Base-by-base conservation (phyloP, 164 flowering plant genomes). In the Sextonia rubra region DNA sequence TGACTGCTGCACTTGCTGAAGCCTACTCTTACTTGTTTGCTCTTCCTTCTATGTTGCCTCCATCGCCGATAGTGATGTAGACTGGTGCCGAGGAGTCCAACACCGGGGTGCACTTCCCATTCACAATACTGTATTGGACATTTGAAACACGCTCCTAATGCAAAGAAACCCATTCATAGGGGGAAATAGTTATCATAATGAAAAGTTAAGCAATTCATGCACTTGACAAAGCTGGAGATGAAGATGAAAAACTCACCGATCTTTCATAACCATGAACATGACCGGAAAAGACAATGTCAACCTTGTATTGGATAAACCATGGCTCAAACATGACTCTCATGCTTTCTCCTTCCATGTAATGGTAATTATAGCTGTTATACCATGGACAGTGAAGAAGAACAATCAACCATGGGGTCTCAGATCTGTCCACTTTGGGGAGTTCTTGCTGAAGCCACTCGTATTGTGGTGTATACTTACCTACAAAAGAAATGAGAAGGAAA, bases 261-360 rank as follows among this genome's bases (percentile, higher is more conserved):
- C 98, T 72, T 81, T 91, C 98, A 55, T 91, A 91, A 66, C 94
- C 97, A 73, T 93, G 98, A 48, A 93, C 98, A 81, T 91, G 98
- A 58, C 98, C 96, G 22, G 98, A 87, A 81, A 91, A 91, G 30
- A 92, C 87, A 14, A 88, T 83, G 72, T 93, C 98, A 27, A 93
- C 97, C 69, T 87, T 92, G 84, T 88, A 78, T 74, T 87, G 22
- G 18, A 92, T 92, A 52, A 92, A 85, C 92, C 90, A 92, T 47
- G 82, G 29, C 70, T 92, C 98, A 56, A 77, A 92, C 81, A 84
- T 77, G 3, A 87, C 91, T 74, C 98, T 80, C 94, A 92, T 90
- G 73, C 84, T 80, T 77, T 92, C 98, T 2, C 94, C 98, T 82
- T 92, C 97, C 98, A 90, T 91, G 60, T 82, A 91, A 67, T 92